Evolutionary conservation across 2,329 filamentous ascomycete species (phyloP).

Genomic region (Scytalidium sp.): DNA sequence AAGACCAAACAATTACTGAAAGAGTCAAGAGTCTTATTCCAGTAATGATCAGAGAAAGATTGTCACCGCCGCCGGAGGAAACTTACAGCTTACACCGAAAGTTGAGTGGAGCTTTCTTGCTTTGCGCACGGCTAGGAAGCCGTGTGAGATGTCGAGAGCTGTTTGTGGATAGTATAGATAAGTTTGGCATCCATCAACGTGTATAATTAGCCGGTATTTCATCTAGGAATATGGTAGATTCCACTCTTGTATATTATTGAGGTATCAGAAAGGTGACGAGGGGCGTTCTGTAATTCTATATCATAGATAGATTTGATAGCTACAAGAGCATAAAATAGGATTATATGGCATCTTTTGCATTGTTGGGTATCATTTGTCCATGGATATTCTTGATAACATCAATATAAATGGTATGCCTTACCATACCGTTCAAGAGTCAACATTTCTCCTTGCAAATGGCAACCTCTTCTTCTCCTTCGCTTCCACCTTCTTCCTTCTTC

Average conservation of each 20-base stretch:
- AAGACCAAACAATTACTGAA: constrained; percentile 93
- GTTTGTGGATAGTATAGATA: constrained; percentile 53
- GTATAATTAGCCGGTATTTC: neutral
- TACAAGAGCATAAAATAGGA: constrained; percentile 1
- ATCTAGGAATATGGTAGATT: neutral
- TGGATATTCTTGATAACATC: neutral
- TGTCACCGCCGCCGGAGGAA: constrained; percentile 92
- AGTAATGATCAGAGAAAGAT: constrained; percentile 84
- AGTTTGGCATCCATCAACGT: constrained; percentile 14
- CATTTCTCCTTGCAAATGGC: constrained; percentile 50
- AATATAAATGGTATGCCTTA: no score
- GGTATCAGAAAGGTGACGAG: neutral
- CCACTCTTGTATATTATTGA: constrained; percentile 7
- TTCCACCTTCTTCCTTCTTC: constrained; percentile 84
- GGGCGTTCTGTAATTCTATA: neutral
- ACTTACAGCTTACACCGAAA: constrained; percentile 96
- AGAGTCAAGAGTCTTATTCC: constrained; percentile 86
- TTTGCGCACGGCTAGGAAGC: constrained; percentile 85
- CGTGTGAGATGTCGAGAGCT: constrained; percentile 76
- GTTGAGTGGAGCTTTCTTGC: constrained; percentile 87
- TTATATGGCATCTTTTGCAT: constrained; percentile 4
- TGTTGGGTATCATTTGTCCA: constrained; percentile 2
- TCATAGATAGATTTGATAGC: no score
- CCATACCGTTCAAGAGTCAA: constrained; percentile 21
- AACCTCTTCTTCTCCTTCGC: constrained; percentile 80